Base-by-base conservation (phyloP, 306 rosid genomes). In the Ormosia emarginata region DNA sequence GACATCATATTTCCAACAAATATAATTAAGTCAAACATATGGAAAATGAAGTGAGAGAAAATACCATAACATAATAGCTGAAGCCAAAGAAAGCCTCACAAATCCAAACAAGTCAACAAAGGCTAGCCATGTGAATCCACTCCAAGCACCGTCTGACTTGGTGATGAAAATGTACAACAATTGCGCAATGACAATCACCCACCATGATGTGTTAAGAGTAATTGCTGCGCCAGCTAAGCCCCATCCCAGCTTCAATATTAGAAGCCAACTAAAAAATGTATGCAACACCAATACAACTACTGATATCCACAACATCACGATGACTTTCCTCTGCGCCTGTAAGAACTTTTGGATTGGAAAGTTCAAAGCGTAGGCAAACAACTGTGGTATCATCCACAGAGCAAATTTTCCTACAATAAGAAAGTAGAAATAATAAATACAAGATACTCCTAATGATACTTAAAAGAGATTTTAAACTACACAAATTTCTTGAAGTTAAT, bases 81-180 rank as follows among this genome's bases (percentile, higher is more conserved):
- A 93, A 82, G 95, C 90, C 80, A 93, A 29, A 74, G 97, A 93
- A 73, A 93, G 97, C 87, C 79, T 93, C 1, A 93, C 86, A 71
- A 93, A 91, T 32, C 83, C 85, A 73, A 13, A 91, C 83, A 93
- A 83, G 84, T 91, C 91, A 0, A 79, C 18, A 80, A 93, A 93
- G 17, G 97, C 95, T 24, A 88, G 89, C 94, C 90, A 87, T 15
- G 91, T 44, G 85, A 93, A 93, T 50, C 97, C 97, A 71, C 43
- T 85, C 97, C 95, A 91, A 58, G 97, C 95, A 55, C 95, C 97
- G n/a, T 93, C 95, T 9, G 94, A 93, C 37, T 83, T 89, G 2
- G 95, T 88, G 65, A 88, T 82, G 84, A 84, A 83, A 80, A 93
- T 86, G 87, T 93, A 93, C 30, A 71, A 2, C 24, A 84, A 18